Percentiles rank a stretch among this genome's conserved stretches.
phyloP scores from a whole-genome alignment of 352 stramenopile genomes.

The Pythium dissotocum region DNA sequence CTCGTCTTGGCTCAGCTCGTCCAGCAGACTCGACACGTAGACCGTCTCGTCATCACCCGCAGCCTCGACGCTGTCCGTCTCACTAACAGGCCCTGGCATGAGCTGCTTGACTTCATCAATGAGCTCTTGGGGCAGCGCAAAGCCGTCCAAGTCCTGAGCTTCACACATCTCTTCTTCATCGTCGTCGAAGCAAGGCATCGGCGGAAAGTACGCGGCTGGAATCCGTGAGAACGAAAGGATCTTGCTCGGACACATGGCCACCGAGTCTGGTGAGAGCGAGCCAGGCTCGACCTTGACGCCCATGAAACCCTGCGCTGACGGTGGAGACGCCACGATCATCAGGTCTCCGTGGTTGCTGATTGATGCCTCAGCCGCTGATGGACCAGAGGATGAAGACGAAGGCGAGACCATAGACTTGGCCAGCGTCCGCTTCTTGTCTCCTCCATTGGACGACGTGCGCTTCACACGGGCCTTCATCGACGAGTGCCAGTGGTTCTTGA shows the following conservation, averaged over 20 bases:
- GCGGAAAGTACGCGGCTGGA: neutral
- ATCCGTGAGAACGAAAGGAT: neutral
- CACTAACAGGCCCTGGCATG: neutral
- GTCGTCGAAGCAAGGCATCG: neutral
- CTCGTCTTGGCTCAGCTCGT: constrained; percentile 16
- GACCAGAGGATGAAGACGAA: neutral
- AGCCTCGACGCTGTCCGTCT: neutral
- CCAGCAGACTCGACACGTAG: constrained; percentile 12
- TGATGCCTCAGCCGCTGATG: neutral
- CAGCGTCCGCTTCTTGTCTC: neutral
- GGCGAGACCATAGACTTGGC: neutral
- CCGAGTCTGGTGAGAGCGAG: constrained; percentile 36
- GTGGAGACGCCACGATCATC: neutral
- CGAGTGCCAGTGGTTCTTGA: constrained; percentile 98
- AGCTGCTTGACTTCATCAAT: constrained; percentile 17
- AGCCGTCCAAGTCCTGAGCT: constrained; percentile 3
- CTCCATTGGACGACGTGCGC: constrained; percentile 3
- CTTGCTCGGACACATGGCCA: constrained; percentile 31
- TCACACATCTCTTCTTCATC: neutral
- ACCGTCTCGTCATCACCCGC: neutral
- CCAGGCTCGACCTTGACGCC: constrained; percentile 23
- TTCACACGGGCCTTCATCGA: constrained; percentile 71
- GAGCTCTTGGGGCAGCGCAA: constrained; percentile 19
- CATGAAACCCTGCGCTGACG: neutral
- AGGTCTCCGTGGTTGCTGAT: constrained; percentile 4